Base-by-base conservation (phyloP, 2,329 filamentous ascomycete species). In the Stagonosporopsis cucurbitacearum region DNA sequence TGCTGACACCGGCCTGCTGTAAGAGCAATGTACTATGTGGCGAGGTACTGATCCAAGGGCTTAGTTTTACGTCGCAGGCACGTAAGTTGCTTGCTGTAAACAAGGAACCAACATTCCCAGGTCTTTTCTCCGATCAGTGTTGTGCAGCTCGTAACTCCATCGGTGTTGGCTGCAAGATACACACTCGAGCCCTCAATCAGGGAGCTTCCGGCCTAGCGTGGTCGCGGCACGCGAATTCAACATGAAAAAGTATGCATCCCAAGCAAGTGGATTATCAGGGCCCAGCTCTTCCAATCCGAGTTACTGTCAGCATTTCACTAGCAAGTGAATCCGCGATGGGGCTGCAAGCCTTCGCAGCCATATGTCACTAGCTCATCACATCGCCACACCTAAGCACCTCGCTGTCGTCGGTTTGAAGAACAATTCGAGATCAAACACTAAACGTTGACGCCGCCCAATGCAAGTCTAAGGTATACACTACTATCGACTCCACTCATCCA, bases 401-500 rank as follows among this genome's bases (percentile, higher is more conserved):
- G 13, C 30, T 32, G 30, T 32, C 13, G 30, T 32, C 30, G n/a
- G 30, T 15, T 20, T 17, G n/a, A 37, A 37, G 28, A 17, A 23
- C 7, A 17, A 28, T 9, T 23, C 11, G 19, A 20, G 17, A n/a
- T 3, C 20, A 12, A 37, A 20, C 20, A 23, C 20, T 20, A 37
- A 40, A 17, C 12, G 2, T 26, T 28, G 42, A 43, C 54, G 54
- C 49, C 49, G 33, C 13, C 28, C 36, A 35, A 57, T 57, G 57
- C 57, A 57, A 43, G 19, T 62, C 52, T 60, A 59, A 61, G 64
- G 64, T 64, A 64, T 67, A 40, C 49, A 43, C 28, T 17, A 22
- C n/a, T 12, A 17, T 15, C 2, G n/a, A 5, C 11, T 6, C 12
- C 12, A 11, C 17, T 17, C 17, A n/a, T 19, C 12, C 11, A 26